Conservation (phyloP, 306 rosid genomes). For the Prunus salicina region DNA sequence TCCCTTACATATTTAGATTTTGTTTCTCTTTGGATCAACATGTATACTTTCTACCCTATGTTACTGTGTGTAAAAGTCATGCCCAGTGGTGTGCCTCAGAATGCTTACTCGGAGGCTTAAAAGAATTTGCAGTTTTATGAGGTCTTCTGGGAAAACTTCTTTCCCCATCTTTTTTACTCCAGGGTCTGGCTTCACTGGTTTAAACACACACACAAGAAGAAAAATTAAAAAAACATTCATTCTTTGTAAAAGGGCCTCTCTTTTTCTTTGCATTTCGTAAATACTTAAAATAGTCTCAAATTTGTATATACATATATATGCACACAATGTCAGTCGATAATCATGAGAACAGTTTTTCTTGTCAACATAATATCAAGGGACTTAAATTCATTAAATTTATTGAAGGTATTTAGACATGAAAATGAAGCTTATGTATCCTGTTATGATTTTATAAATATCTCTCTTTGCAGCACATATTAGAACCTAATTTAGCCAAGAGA, state of each 20-base stretch:
- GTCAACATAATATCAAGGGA: not conserved
- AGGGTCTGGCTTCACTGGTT: too few relatives aligned
- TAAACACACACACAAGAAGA: not conserved
- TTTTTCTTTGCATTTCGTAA: not conserved
- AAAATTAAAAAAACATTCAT: not conserved
- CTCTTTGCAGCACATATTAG: slow-evolving; percentile 55
- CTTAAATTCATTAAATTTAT: not conserved
- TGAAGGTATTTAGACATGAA: not conserved
- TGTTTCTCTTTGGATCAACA: too few relatives aligned
- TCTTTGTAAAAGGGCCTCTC: not conserved
- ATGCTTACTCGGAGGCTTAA: too few relatives aligned
- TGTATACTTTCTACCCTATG: too few relatives aligned
- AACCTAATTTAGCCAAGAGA: slow-evolving; percentile 59
- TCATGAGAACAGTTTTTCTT: not conserved
- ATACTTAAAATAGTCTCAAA: not conserved
- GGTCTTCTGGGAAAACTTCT: too few relatives aligned
- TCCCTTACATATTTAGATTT: too few relatives aligned
- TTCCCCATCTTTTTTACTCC: too few relatives aligned
- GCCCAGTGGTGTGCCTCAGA: too few relatives aligned
- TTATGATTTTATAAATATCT: slow-evolving; percentile 22
- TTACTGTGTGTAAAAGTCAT: too few relatives aligned
- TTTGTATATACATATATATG: not conserved
- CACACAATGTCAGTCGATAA: not conserved
- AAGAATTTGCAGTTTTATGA: too few relatives aligned
- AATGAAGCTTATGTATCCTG: slow-evolving; percentile 1